phyloP scores from a whole-genome alignment of 2,329 filamentous ascomycete genomes.

The Xylariales sp. region DNA sequence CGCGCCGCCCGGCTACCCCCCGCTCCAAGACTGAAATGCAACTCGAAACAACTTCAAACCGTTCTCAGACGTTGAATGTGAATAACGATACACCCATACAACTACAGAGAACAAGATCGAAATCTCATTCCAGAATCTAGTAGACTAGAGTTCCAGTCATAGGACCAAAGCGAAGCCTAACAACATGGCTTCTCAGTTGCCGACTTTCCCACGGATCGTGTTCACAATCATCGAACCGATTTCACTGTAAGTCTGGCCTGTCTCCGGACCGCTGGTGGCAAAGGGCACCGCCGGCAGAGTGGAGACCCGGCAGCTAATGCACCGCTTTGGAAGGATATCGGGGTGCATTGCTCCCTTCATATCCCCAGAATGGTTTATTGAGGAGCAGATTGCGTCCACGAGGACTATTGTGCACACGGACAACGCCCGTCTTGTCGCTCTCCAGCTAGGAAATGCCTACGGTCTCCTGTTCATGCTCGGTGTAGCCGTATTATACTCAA shows the following conservation, averaged over 20 bases:
- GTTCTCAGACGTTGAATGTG: no score
- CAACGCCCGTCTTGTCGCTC: constrained; percentile 52
- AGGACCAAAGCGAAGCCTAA: no score
- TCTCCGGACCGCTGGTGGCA: neutral
- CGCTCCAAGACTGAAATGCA: no score
- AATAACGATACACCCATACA: no score
- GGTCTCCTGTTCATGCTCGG: constrained; percentile 61
- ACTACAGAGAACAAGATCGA: no score
- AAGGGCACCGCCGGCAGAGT: constrained; percentile 12
- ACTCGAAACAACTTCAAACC: no score
- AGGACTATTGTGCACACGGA: constrained; percentile 32
- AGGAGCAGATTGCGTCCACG: constrained; percentile 50
- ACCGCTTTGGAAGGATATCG: constrained; percentile 42
- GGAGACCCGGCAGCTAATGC: neutral
- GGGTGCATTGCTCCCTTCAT: constrained; percentile 54
- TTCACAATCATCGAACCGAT: constrained; percentile 67
- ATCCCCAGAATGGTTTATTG: constrained; percentile 57
- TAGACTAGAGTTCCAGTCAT: no score
- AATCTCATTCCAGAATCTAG: no score
- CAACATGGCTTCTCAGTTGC: constrained; percentile 63
- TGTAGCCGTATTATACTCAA: constrained; percentile 58
- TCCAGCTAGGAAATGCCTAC: constrained; percentile 68
- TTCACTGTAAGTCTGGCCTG: constrained; percentile 53
- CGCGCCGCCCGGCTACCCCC: no score
- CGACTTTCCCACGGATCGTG: constrained; percentile 57